These are phyloP conservation scores for Clarireedia hainanense DNA, from an alignment of 2,329 filamentous ascomycete species.

Conservation along the genomic window DNA sequence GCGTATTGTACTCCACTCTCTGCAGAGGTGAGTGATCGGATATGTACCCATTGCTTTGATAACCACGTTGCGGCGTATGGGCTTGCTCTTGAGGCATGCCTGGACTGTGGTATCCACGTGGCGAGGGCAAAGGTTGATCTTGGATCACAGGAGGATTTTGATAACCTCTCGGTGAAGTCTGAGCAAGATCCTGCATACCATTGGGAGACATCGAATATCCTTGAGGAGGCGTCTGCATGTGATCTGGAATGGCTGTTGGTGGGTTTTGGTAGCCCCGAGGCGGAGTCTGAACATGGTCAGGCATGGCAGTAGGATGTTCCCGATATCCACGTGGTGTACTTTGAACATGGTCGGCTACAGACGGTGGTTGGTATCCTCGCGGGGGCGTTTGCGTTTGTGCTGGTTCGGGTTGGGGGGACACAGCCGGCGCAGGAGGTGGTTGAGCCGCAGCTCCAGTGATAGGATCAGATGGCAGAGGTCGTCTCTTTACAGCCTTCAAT, in stretches of 20 bases:
- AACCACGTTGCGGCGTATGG: slow-evolving; percentile 42
- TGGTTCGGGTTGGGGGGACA: slow-evolving; percentile 34
- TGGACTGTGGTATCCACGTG: slow-evolving; percentile 30
- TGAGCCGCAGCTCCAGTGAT: slow-evolving; percentile 36
- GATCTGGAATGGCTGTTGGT: slow-evolving; percentile 37
- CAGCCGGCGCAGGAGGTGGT: slow-evolving; percentile 35
- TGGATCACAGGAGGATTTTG: slow-evolving; percentile 32
- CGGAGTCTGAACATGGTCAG: slow-evolving; percentile 40
- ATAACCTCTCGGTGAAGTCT: slow-evolving; percentile 40
- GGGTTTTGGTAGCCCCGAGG: slow-evolving; percentile 36
- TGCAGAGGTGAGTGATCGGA: slow-evolving; percentile 47
- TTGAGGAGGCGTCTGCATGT: slow-evolving; percentile 39
- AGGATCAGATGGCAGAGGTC: slow-evolving; percentile 76
- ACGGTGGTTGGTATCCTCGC: slow-evolving; percentile 34
- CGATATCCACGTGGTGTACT: slow-evolving; percentile 38
- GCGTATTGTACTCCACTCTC: slow-evolving; percentile 35
- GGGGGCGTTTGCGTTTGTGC: slow-evolving; percentile 41
- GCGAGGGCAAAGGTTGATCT: slow-evolving; percentile 40
- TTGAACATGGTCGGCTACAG: slow-evolving; percentile 22
- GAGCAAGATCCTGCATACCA: slow-evolving; percentile 35
- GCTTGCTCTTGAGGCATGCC: slow-evolving; percentile 21
- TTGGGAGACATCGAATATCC: slow-evolving; percentile 30
- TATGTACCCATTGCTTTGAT: slow-evolving; percentile 38
- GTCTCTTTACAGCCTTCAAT: slow-evolving; percentile 62
- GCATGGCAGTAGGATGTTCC: slow-evolving; percentile 31